Evolutionary conservation across 2,329 filamentous ascomycete genomes (phyloP).

Genomic region (Fusarium begoniae): DNA sequence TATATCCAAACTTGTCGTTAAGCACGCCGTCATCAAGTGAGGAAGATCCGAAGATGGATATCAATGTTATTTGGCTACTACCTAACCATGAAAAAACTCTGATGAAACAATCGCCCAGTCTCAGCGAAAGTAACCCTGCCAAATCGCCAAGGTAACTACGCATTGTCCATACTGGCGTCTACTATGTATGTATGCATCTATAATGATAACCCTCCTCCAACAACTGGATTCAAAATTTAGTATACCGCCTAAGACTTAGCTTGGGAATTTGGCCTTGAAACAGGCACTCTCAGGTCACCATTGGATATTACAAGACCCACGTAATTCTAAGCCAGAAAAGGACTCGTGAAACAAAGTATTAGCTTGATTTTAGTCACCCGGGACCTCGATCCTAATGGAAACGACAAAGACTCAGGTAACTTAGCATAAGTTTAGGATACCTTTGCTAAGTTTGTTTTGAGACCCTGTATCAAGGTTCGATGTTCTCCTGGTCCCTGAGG

Average conservation of each 20-base stretch:
- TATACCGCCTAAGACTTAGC: neutral
- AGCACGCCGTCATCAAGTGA: neutral
- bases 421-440: neutral
- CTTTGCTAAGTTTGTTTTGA: neutral
- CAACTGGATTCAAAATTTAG: neutral
- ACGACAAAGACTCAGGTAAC: neutral
- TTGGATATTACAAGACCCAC: conserved; percentile 22
- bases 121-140: neutral
- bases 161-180: neutral
- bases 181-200: neutral
- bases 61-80: neutral
- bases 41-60: neutral
- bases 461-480: neutral
- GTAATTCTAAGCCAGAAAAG: conserved; percentile 27
- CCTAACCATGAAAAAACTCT: neutral
- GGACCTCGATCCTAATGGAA: neutral
- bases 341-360: conserved; percentile 33
- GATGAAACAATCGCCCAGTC: no score
- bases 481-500: neutral
- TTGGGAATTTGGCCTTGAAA: conserved; percentile 25
- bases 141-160: neutral
- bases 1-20: no score
- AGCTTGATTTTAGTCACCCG: neutral
- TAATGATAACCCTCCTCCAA: neutral
- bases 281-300: conserved; percentile 21